Evolutionary conservation across 306 rosid species (phyloP), one percentile per base, ranked within the genome.

Genomic region (Astragalus glycyphyllos): DNA sequence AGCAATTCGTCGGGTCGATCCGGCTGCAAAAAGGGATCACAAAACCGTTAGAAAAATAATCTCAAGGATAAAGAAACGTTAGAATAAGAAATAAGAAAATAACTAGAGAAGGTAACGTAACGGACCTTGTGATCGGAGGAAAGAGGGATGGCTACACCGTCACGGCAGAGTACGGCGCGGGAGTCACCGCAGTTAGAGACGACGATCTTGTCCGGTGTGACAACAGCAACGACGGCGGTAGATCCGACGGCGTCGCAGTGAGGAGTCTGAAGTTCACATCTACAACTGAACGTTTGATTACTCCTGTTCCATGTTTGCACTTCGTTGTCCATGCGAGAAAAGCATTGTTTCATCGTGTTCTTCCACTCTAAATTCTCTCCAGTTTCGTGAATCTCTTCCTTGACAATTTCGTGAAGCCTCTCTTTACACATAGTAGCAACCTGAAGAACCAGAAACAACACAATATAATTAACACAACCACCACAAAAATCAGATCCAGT

Each of bases 161-260:
- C 74, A 0, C 96, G 91, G 82, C 87, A 89, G 32, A 94, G 99
- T 0, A 94, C 96, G 0, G 97, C 97, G 6, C 99, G 92, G 3
- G 99, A 94, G 16, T 94, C 96, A 14, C 99, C 99, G 50, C 99
- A 91, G 73, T 94, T 94, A 2, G 99, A 79, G 58, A 94, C 87
- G 48, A 94, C 31, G 26, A 94, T 11, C 47, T 87, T 91, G 12
- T 91, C 85, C 5, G 86, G 83, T 0, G 91, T 82, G 0, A 87
- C 50, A 1, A 87, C 58, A 4, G 92, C 86, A 0, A 86, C 82
- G 0, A 91, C 90, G 2, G 97, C 99, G 2, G 97, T 91, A n/a
- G 99, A 89, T 31, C 97, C 97, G 0, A 94, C 99, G 34, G 96
- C 89, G 51, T 89, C 96, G 75, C 94, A 87, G 83, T 85, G 90